phyloP scores from a whole-genome alignment of 257 asterid genomes.

The Linaria vulgaris region DNA sequence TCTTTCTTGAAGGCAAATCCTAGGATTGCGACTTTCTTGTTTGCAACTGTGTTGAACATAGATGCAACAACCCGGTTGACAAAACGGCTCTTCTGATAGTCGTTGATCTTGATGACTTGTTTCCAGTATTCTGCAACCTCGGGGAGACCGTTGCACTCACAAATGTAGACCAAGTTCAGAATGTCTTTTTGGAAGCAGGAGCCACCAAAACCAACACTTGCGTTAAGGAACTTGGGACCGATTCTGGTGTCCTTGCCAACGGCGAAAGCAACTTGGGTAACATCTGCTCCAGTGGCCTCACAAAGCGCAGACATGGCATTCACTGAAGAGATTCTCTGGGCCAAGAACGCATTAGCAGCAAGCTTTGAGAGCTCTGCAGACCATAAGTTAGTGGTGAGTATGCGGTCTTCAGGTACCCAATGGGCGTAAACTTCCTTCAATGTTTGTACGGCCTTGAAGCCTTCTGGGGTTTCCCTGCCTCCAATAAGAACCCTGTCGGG shows the following conservation, averaged over 20 bases:
- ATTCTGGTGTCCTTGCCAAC: conserved; percentile 79
- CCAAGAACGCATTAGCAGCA: conserved; percentile 89
- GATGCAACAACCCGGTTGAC: conserved; percentile 76
- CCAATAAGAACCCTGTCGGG: conserved; percentile 91
- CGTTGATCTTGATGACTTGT: conserved; percentile 84
- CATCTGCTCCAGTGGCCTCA: conserved; percentile 89
- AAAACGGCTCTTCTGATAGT: conserved; percentile 75
- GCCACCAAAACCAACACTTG: conserved; percentile 89
- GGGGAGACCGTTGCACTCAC: conserved; percentile 87
- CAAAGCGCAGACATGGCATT: conserved; percentile 92
- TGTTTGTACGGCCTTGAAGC: conserved; percentile 65
- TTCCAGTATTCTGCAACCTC: conserved; percentile 92
- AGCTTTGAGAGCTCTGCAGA: conserved; percentile 94
- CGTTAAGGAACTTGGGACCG: conserved; percentile 79
- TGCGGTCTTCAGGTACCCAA: conserved; percentile 75
- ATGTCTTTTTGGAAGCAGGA: conserved; percentile 94
- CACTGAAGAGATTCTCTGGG: conserved; percentile 82
- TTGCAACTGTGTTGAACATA: conserved; percentile 86
- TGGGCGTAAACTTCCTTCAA: conserved; percentile 74
- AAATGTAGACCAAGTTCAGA: conserved; percentile 75
- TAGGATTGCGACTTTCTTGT: conserved; percentile 71
- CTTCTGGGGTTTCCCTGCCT: conserved; percentile 87
- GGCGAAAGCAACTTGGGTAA: conserved; percentile 67
- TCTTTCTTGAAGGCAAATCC: conserved; percentile 90
- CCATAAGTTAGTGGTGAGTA: conserved; percentile 81